Evolutionary conservation across 805 yeast genomes (phyloP).

Genomic region (Candida suzukii): DNA sequence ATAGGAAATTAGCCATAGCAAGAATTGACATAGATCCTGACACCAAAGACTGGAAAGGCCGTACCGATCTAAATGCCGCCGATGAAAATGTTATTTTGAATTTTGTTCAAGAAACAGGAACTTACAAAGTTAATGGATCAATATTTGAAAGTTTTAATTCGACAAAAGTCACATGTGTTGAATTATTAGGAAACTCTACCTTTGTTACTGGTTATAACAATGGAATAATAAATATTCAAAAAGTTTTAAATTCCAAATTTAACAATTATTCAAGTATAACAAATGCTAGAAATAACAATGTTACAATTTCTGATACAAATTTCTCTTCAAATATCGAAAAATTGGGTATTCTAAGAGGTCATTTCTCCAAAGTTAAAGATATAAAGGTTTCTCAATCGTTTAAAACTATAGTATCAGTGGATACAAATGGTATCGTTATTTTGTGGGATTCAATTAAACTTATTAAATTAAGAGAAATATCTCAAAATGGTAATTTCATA

Average conservation of each 20-base stretch:
- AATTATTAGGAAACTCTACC: conserved; percentile 33
- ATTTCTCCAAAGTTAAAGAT: conserved; percentile 37
- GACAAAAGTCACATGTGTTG: conserved; percentile 30
- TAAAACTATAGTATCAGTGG: conserved; percentile 49
- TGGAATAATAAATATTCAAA: conserved; percentile 47
- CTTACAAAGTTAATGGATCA: conserved; percentile 30
- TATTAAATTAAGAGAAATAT: conserved; percentile 36
- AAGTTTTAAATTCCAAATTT: neutral
- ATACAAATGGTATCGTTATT: conserved; percentile 44
- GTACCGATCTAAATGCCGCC: conserved; percentile 12
- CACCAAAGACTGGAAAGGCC: conserved; percentile 43
- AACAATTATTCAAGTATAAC: neutral
- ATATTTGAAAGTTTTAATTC: conserved; percentile 37
- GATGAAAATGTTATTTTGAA: conserved; percentile 5
- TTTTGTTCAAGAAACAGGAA: conserved; percentile 1
- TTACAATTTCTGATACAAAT: neutral
- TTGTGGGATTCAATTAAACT: conserved; percentile 60
- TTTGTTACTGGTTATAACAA: conserved; percentile 46
- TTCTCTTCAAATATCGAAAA: conserved; percentile 2
- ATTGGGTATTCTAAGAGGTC: conserved; percentile 45
- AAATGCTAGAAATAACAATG: neutral
- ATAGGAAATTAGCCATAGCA: conserved; percentile 31
- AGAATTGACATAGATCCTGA: conserved; percentile 38
- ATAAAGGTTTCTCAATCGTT: conserved; percentile 44
- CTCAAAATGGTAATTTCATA: conserved; percentile 18